Percentiles rank a stretch among this genome's conserved stretches.
Conservation (phyloP, 1,139 yeast species). For the Suhomyces bolitotheri region DNA sequence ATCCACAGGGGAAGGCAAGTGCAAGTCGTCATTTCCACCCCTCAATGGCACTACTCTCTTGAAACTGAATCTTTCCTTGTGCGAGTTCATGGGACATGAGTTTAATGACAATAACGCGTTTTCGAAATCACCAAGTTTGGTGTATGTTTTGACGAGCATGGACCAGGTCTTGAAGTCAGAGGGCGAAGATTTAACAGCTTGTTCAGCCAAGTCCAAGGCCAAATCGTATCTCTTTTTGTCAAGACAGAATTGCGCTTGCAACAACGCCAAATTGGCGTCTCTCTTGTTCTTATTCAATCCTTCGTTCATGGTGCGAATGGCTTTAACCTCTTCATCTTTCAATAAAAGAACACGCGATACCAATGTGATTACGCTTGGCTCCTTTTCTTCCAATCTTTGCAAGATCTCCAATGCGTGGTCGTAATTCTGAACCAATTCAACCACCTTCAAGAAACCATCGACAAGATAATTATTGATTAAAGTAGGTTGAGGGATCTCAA, state of each 20-base stretch:
- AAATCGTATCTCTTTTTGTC: conserved; percentile 65
- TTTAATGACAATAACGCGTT: conserved; percentile 81
- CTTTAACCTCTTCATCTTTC: conserved; percentile 76
- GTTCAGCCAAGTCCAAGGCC: conserved; percentile 71
- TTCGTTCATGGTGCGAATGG: conserved; percentile 64
- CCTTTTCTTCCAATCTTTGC: conserved; percentile 42
- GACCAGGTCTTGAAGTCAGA: conserved; percentile 87
- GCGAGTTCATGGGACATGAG: conserved; percentile 88
- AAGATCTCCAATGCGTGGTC: conserved; percentile 59
- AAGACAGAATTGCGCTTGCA: conserved; percentile 74
- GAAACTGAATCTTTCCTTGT: conserved; percentile 59
- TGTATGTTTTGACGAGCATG: conserved; percentile 68
- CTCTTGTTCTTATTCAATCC: conserved; percentile 60
- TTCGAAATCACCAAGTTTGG: conserved; percentile 66
- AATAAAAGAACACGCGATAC: conserved; percentile 53
- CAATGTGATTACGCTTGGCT: conserved; percentile 55
- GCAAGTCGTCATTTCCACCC: conserved; percentile 53
- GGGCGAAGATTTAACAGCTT: conserved; percentile 79
- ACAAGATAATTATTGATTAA: conserved; percentile 70
- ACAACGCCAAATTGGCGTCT: conserved; percentile 56
- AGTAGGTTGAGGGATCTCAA: conserved; percentile 72
- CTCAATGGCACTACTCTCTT: conserved; percentile 63
- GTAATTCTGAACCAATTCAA: conserved; percentile 65
- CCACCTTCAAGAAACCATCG: conserved; percentile 67
- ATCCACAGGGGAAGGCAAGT: conserved; percentile 78